Conservation (phyloP, 2,329 filamentous ascomycete genomes). For the Ophiosphaerella herpotricha region DNA sequence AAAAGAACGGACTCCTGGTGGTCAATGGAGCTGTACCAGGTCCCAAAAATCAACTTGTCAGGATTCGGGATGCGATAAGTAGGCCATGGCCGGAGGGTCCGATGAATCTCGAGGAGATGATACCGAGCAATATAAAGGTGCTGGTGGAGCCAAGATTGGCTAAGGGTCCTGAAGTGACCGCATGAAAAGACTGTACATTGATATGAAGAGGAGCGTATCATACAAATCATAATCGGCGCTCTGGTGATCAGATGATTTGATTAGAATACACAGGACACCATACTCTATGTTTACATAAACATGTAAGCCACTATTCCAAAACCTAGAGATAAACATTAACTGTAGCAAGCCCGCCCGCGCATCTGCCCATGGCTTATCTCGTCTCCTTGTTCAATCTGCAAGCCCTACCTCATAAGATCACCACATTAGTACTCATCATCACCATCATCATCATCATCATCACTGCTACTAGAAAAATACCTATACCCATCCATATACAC, state of each 20-base stretch:
- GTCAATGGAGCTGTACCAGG: constrained; percentile 84
- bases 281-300: no score
- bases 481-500: neutral
- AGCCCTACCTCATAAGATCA: neutral
- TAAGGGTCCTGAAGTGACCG: constrained; percentile 5
- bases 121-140: constrained; percentile 8
- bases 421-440: neutral
- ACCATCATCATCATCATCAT: neutral
- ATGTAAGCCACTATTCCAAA: neutral
- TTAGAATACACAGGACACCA: no score
- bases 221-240: no score
- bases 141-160: constrained; percentile 6
- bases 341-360: no score
- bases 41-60: constrained; percentile 83
- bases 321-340: no score
- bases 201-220: no score
- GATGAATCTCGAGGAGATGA: constrained; percentile 32
- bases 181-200: neutral
- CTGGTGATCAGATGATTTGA: no score
- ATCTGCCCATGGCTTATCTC: no score
- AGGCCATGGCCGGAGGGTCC: constrained; percentile 70
- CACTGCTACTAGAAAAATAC: neutral
- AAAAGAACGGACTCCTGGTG: constrained; percentile 83
- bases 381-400: no score
- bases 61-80: constrained; percentile 88